Conservation (phyloP, 768 basidiomycete genomes). For the Pluteus cervinus region DNA sequence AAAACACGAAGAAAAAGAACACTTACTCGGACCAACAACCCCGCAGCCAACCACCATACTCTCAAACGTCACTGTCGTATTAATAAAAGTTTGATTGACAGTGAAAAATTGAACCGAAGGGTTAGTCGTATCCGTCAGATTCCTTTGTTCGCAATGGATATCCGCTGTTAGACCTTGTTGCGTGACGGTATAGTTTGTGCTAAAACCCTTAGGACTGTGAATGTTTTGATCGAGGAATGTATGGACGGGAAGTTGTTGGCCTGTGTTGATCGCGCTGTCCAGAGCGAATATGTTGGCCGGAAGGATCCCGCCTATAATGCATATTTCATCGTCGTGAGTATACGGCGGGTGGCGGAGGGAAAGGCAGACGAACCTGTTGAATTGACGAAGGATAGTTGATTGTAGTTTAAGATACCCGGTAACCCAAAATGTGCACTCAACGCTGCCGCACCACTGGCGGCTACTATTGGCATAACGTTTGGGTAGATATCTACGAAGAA, state of each 20-base stretch:
- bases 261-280: too few relatives aligned
- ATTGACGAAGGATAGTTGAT: constrained; percentile 16
- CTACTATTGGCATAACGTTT: constrained; percentile 10
- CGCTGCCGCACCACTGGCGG: constrained; percentile 11
- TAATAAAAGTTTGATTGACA: constrained; percentile 5
- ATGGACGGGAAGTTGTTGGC: too few relatives aligned
- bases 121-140: constrained; percentile 8
- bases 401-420: constrained; percentile 16
- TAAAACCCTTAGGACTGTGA: too few relatives aligned
- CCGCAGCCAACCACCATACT: constrained; percentile 11
- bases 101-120: constrained; percentile 11
- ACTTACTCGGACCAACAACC: constrained; percentile 7
- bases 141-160: constrained; percentile 10
- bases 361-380: constrained; percentile 11
- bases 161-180: constrained; percentile 18
- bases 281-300: constrained; percentile 12
- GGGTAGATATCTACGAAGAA: constrained; percentile 10
- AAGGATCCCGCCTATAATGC: constrained; percentile 10
- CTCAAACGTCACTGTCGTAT: constrained; percentile 10
- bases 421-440: constrained; percentile 10
- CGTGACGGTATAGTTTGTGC: constrained; percentile 13
- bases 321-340: too few relatives aligned
- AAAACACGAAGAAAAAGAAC: background rate
- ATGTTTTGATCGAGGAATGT: too few relatives aligned
- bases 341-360: too few relatives aligned